Conservation (phyloP, 2,329 filamentous ascomycete genomes). For the Ceratocystis colombiana region DNA sequence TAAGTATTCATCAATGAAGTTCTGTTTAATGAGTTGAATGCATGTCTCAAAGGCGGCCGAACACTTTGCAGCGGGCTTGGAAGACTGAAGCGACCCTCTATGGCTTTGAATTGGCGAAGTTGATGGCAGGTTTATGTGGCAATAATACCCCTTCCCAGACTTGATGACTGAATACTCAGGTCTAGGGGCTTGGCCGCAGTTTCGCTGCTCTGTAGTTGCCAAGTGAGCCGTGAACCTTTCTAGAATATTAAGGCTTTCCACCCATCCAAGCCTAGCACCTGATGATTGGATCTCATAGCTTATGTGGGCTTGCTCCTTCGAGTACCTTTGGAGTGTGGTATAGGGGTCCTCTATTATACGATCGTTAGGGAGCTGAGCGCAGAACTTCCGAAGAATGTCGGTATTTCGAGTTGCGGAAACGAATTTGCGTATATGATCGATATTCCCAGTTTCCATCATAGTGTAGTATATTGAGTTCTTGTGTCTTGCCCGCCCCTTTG, state of each 20-base stretch:
- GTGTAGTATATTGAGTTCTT: constrained; percentile 68
- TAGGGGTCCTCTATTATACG: constrained; percentile 34
- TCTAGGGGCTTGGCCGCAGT: constrained; percentile 33
- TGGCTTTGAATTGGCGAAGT: constrained; percentile 59
- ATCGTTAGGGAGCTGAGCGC: constrained; percentile 61
- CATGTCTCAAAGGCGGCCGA: constrained; percentile 83
- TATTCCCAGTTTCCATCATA: constrained; percentile 67
- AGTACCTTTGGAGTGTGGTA: constrained; percentile 4
- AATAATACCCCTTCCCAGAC: constrained; percentile 52
- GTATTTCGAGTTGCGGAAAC: constrained; percentile 52
- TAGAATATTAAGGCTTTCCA: constrained; percentile 61
- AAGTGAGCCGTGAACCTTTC: constrained; percentile 64
- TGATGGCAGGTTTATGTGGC: constrained; percentile 69
- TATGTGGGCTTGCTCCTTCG: constrained; percentile 33
- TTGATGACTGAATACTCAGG: constrained; percentile 54
- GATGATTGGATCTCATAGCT: constrained; percentile 53
- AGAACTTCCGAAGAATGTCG: constrained; percentile 61
- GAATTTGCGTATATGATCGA: constrained; percentile 46
- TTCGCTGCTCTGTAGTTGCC: constrained; percentile 32
- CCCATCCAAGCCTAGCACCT: constrained; percentile 69
- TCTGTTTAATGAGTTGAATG: constrained; percentile 53
- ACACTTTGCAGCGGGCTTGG: constrained; percentile 71
- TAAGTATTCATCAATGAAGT: constrained; percentile 62
- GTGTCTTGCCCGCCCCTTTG: constrained; percentile 74
- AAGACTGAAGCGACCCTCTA: constrained; percentile 52